Evolutionary conservation across 148 eudicot species (phyloP), one percentile per base, ranked within the genome.

Genomic region (Heliosperma pusillum): DNA sequence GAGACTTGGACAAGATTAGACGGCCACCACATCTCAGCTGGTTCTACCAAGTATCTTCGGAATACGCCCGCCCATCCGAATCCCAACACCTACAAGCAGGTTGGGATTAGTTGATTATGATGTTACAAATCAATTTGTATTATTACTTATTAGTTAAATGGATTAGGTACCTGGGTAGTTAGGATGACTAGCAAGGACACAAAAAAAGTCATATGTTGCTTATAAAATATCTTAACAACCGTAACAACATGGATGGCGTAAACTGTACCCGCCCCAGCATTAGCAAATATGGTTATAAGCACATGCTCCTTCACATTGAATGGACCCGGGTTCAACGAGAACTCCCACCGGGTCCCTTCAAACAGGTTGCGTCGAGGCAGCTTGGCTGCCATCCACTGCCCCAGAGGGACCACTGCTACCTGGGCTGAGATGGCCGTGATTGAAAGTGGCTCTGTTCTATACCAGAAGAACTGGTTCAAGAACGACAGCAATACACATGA

Each of bases 1-100:
- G 99, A 95, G 71, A 95, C 99, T 78, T 95, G 99, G 19, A 95
- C 99, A 22, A 95, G 89, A 77, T 95, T 95, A 2, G 93, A 83
- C 17, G 99, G 99, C 99, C 99, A 95, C 99, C 99, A 95, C 99
- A 95, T 95, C 36, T 87, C 93, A 0, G 98, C 92, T 13, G 98
- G 98, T 81, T 94, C 98, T 76, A 94, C 98, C 78, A 94, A 73
- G 66, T 88, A 91, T 58, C 89, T 82, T 62, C 98, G 83, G 82
- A 87, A 94, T 71, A 94, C 81, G 0, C 98, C 98, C 24, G 98
- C 97, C 98, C 98, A 95, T 74, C 98, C 98, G 65, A 95, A 95
- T 71, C 98, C 98, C 79, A 95, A 67, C 62, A 95, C 93, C 98
- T 94, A 81, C 86, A n/a, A n/a, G n/a, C n/a, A n/a, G n/a, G n/a